phyloP scores from a whole-genome alignment of 2,329 filamentous ascomycete species.

The Talaromyces sp. region DNA sequence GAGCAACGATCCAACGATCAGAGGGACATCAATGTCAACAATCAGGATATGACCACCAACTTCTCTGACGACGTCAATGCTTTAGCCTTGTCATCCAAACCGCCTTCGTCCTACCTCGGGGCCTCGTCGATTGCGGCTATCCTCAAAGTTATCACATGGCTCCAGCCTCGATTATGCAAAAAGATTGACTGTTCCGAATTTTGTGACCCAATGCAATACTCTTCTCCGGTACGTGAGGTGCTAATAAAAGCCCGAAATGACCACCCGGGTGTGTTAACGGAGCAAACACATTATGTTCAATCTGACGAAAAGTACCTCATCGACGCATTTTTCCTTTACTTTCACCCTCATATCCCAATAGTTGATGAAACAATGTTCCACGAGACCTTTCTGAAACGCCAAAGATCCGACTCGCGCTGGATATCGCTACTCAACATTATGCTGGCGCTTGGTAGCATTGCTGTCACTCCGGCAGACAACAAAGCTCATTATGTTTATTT shows the following conservation, averaged over 20 bases:
- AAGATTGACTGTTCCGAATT: background rate
- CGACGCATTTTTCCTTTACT: slow-evolving; percentile 70
- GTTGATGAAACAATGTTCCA: slow-evolving; percentile 68
- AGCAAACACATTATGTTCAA: background rate
- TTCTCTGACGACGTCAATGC: slow-evolving; percentile 70
- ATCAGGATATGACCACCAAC: slow-evolving; percentile 53
- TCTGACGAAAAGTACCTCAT: slow-evolving; percentile 48
- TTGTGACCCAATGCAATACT: background rate
- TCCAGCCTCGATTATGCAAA: slow-evolving; percentile 43
- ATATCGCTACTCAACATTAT: slow-evolving; percentile 71
- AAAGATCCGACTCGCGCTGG: slow-evolving; percentile 65
- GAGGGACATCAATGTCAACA: slow-evolving; percentile 38
- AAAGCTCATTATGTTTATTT: slow-evolving; percentile 67
- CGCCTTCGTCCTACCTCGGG: slow-evolving; percentile 63
- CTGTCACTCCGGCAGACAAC: slow-evolving; percentile 58
- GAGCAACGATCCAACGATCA: slow-evolving; percentile 48
- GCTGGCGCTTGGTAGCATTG: slow-evolving; percentile 69
- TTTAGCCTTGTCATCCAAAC: slow-evolving; percentile 58
- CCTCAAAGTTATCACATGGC: slow-evolving; percentile 62
- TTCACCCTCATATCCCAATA: slow-evolving; percentile 69
- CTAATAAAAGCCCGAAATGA: background rate
- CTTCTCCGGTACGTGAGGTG: background rate
- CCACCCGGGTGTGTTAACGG: background rate
- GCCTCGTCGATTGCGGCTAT: slow-evolving; percentile 73
- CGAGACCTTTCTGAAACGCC: slow-evolving; percentile 53